Evolutionary conservation across 192 early-diverging fungal species (phyloP).

Genomic region (Coemansia sp.): DNA sequence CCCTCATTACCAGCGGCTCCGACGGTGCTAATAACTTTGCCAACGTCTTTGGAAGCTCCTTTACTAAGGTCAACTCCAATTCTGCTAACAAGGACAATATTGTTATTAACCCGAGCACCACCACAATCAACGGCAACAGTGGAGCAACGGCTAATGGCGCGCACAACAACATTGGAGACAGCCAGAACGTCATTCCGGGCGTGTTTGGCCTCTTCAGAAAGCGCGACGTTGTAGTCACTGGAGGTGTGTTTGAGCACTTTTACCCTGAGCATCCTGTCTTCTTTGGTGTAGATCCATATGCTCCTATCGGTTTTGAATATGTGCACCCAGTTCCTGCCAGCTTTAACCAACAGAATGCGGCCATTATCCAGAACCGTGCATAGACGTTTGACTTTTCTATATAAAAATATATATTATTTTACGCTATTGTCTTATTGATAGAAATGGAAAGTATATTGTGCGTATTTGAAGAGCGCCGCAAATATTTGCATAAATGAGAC

Average conservation of each 20-base stretch:
- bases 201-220: slow-evolving; percentile 4
- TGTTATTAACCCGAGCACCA: slow-evolving; percentile 18
- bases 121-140: slow-evolving; percentile 20
- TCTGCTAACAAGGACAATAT: slow-evolving; percentile 42
- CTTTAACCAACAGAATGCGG: slow-evolving; percentile 1
- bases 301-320: background rate
- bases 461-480: no score
- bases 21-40: slow-evolving; percentile 11
- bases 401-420: no score
- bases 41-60: slow-evolving; percentile 23
- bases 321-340: background rate
- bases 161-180: slow-evolving; percentile 21
- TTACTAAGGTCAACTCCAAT: slow-evolving; percentile 32
- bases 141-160: slow-evolving; percentile 24
- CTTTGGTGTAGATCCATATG: slow-evolving; percentile 2
- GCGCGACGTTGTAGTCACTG: slow-evolving; percentile 9
- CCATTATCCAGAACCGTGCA: slow-evolving; percentile 25
- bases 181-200: slow-evolving; percentile 11
- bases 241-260: background rate
- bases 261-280: background rate
- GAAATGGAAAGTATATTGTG: no score
- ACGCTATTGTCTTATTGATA: no score
- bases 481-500: no score
- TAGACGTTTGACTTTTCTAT: slow-evolving; percentile 49
- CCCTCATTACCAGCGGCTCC: slow-evolving; percentile 8